Percentiles rank a stretch among this genome's conserved stretches.
Conservation (phyloP, 352 stramenopile genomes). For the Globisporangium nunn region DNA sequence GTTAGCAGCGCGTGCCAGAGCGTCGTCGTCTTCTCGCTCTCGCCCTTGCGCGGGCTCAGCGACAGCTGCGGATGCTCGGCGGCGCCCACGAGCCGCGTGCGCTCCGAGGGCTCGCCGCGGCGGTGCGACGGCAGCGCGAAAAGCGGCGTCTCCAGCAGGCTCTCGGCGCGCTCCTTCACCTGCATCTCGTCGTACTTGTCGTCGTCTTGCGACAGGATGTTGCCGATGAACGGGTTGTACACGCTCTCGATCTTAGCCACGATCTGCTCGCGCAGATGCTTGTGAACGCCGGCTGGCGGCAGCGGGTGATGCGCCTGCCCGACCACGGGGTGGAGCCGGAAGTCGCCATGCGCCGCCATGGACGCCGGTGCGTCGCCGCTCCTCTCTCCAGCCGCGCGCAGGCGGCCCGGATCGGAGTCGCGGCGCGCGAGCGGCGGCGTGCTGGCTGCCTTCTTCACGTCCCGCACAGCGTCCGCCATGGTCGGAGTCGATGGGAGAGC, state of each 20-base stretch:
- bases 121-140: conserved; percentile 25
- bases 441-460: conserved; percentile 41
- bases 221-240: conserved; percentile 82
- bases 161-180: conserved; percentile 53
- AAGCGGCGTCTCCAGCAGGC: conserved; percentile 60
- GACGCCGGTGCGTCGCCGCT: conserved; percentile 17
- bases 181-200: conserved; percentile 72
- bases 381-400: no score
- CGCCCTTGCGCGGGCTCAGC: conserved; percentile 20
- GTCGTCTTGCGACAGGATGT: conserved; percentile 77
- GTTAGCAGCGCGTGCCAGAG: conserved; percentile 74
- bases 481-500: no score
- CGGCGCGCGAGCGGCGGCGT: conserved; percentile 26
- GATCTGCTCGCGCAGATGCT: conserved; percentile 59
- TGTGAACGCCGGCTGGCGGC: conserved; percentile 31
- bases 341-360: conserved; percentile 61
- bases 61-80: conserved; percentile 21
- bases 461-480: conserved; percentile 43
- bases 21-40: conserved; percentile 62
- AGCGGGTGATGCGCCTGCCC: no score
- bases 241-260: conserved; percentile 63
- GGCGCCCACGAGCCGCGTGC: conserved; percentile 19
- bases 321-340: conserved; percentile 64
- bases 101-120: conserved; percentile 19
- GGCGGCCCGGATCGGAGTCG: conserved; percentile 42